These are phyloP conservation scores for Naganishia cerealis DNA, from an alignment of 1,284 basidiomycete genomes.

Conservation along the genomic window DNA sequence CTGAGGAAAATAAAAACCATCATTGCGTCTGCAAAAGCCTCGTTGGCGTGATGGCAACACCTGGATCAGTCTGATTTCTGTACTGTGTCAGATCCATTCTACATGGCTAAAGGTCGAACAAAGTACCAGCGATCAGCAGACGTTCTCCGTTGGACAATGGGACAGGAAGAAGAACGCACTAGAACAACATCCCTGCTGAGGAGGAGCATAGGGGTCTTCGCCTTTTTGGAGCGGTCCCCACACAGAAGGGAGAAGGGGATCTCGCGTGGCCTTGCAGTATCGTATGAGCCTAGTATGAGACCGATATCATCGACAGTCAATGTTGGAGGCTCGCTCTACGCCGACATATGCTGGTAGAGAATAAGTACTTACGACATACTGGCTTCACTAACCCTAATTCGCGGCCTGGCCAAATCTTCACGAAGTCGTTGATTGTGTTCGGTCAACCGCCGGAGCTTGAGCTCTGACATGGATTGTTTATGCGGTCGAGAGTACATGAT, in stretches of 20 bases:
- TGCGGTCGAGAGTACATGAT: slow-evolving; percentile 39
- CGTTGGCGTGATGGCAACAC: too few species aligned
- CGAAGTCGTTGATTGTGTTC: slow-evolving; percentile 89
- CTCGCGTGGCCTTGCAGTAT: slow-evolving; percentile 84
- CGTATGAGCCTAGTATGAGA: slow-evolving; percentile 69
- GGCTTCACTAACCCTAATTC: slow-evolving; percentile 87
- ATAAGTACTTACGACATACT: slow-evolving; percentile 69
- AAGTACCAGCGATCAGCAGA: background rate
- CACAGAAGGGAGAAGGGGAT: slow-evolving; percentile 81
- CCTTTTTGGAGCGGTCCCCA: slow-evolving; percentile 89
- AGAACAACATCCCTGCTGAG: slow-evolving; percentile 64
- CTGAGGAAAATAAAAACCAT: background rate
- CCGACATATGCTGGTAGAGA: slow-evolving; percentile 9
- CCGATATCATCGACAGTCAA: background rate
- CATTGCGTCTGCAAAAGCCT: background rate
- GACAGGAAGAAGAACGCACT: slow-evolving; percentile 4
- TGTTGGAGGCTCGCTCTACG: background rate
- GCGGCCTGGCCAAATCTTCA: slow-evolving; percentile 83
- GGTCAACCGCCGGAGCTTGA: slow-evolving; percentile 85
- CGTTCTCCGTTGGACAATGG: background rate
- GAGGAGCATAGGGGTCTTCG: slow-evolving; percentile 84
- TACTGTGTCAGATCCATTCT: background rate
- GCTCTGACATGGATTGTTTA: slow-evolving; percentile 77
- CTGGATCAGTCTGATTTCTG: background rate
- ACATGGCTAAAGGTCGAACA: slow-evolving; percentile 11